Percentiles rank a stretch among this genome's conserved stretches.
phyloP scores from a whole-genome alignment of 148 eudicot genomes.

The Fallopia convolvulus region DNA sequence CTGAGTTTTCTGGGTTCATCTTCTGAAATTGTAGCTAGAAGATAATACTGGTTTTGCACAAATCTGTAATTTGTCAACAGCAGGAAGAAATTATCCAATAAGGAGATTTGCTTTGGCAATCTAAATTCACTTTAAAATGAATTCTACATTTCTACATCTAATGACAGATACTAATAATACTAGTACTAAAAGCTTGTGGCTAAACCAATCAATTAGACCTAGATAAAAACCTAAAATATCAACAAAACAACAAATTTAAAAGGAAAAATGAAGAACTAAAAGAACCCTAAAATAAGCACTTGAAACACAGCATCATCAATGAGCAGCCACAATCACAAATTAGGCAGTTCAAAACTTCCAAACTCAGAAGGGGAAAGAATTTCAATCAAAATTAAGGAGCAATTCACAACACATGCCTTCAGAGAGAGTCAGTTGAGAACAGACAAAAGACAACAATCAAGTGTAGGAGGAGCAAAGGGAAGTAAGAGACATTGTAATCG shows the following conservation, averaged over 20 bases:
- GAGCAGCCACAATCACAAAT: neutral
- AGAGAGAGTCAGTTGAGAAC: neutral
- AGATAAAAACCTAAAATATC: neutral
- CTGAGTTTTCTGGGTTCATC: conserved; percentile 43
- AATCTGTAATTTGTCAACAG: neutral
- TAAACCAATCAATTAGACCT: neutral
- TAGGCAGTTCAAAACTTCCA: neutral
- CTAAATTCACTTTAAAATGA: neutral
- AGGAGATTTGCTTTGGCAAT: neutral
- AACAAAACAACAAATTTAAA: neutral
- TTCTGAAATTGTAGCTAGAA: conserved; percentile 17
- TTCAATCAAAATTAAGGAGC: neutral
- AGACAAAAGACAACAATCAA: neutral
- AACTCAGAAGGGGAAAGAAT: neutral
- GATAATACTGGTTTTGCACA: neutral
- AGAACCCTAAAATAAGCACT: neutral
- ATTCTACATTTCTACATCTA: neutral
- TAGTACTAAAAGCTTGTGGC: neutral
- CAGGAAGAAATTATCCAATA: neutral
- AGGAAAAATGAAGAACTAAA: neutral
- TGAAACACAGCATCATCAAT: neutral
- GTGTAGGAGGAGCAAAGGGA: neutral
- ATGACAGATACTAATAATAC: neutral
- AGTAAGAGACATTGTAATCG: neutral
- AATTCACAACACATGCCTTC: neutral